Evolutionary conservation across 208 protist species (phyloP), one percentile per base, ranked within the genome.

Genomic region (Histomonas meleagridis): DNA sequence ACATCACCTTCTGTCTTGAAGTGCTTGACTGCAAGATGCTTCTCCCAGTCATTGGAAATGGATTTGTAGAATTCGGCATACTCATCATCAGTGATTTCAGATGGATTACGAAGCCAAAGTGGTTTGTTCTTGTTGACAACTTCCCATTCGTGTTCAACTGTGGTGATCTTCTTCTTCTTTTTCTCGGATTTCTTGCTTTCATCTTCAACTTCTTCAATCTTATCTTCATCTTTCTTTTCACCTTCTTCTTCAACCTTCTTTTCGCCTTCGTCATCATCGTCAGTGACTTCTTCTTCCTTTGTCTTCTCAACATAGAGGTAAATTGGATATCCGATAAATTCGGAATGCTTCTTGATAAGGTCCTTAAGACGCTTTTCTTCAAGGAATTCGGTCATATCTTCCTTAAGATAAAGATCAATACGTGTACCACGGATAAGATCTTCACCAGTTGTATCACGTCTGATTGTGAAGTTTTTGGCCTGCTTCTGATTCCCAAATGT

Each of bases 291-390:
- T n/a, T 91, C 69, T 72, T 91, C 69, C 48, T 79, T 91, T 55
- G 48, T 65, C 53, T 92, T 92, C 35, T 79, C 49, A 35, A 69
- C 46, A 4, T 43, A 93, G 21, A 99, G 95, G 35, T 94, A 95
- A 94, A 99, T 99, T 92, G 98, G 98, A 95, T 98, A 99, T 92
- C 95, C 95, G 94, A 99, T 99, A 96, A 99, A 99, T 95, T 99
- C 96, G 92, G 97, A 98, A 96, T 99, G 97, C 95, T 98, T 98
- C 96, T 99, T 98, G 92, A 99, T 96, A 90, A 99, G 94, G 65
- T 98, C 97, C 95, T 98, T 98, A 70, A 99, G 93, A 79, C 95
- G 94, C 81, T 95, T 94, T 95, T 98, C 97, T 94, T 98, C 97
- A 14, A 98, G 93, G 95, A 97, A 98, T 93, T 98, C 97, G 35